Conservation (phyloP, 2,329 filamentous ascomycete genomes). For the Fusarium verticillioides region DNA sequence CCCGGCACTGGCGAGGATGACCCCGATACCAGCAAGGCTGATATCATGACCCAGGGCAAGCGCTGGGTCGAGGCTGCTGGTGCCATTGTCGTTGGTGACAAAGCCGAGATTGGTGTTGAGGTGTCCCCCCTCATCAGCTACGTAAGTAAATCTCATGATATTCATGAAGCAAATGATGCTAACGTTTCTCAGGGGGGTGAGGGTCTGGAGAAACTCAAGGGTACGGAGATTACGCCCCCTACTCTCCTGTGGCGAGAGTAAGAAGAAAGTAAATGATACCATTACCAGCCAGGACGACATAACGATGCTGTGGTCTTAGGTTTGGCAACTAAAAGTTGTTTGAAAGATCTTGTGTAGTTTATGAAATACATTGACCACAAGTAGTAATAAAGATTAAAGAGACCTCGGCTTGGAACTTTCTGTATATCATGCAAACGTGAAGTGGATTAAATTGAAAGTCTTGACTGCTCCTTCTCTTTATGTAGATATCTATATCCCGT, state of each 20-base stretch:
- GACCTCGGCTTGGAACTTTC: neutral
- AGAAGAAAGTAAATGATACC: slow-evolving; percentile 21
- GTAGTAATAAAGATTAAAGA: slow-evolving; percentile 23
- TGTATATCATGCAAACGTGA: slow-evolving; percentile 1
- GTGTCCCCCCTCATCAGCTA: slow-evolving; percentile 95
- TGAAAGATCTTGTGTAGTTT: neutral
- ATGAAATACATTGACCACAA: neutral
- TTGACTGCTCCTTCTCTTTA: slow-evolving; percentile 28
- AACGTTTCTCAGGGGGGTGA: slow-evolving; percentile 64
- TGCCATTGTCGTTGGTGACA: slow-evolving; percentile 74
- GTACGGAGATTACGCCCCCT: slow-evolving; percentile 63
- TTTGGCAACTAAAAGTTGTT: slow-evolving; percentile 17
- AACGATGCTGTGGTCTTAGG: slow-evolving; percentile 26
- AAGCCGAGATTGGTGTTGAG: slow-evolving; percentile 79
- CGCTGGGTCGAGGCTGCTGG: slow-evolving; percentile 87
- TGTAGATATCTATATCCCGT: slow-evolving; percentile 35
- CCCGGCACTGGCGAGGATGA: slow-evolving; percentile 90
- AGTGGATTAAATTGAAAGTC: slow-evolving; percentile 25
- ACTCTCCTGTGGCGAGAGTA: slow-evolving; percentile 62
- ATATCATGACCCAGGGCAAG: slow-evolving; percentile 90
- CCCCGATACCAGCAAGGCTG: slow-evolving; percentile 88
- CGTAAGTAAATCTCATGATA: slow-evolving; percentile 67
- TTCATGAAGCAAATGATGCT: neutral
- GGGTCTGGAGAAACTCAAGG: slow-evolving; percentile 67
- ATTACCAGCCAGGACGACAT: slow-evolving; percentile 22